Conservation (phyloP, 2,329 filamentous ascomycete genomes). For the Colletotrichum sp. region DNA sequence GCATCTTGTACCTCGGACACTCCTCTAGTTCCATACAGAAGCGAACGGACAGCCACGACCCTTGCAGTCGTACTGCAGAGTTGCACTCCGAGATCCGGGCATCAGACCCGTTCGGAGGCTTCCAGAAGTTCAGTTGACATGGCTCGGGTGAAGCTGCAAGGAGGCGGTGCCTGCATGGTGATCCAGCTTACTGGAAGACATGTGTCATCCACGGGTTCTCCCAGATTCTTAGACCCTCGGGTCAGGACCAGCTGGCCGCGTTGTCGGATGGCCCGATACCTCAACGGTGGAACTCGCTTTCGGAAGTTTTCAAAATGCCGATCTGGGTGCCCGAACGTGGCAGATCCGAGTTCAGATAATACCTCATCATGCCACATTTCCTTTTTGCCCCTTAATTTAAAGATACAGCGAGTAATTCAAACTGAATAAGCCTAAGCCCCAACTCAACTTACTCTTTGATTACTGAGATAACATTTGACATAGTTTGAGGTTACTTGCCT, state of each 20-base stretch:
- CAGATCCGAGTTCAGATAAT: background rate
- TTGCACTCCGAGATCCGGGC: background rate
- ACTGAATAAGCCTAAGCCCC: background rate
- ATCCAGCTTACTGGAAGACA: background rate
- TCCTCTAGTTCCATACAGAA: background rate
- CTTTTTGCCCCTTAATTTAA: background rate
- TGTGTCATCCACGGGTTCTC: background rate
- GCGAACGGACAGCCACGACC: background rate
- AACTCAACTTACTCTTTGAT: background rate
- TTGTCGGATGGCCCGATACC: background rate
- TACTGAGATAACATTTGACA: background rate
- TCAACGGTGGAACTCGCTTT: background rate
- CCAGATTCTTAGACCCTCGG: background rate
- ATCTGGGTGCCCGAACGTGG: background rate
- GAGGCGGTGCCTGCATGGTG: background rate
- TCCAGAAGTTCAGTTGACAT: background rate
- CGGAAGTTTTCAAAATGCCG: background rate
- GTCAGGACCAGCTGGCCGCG: fast-evolving
- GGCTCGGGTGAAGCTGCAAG: background rate
- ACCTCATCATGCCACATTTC: background rate
- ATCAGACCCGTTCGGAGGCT: background rate
- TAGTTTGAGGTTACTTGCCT: background rate
- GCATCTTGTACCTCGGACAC: background rate
- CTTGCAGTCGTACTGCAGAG: slow-evolving; percentile 4
- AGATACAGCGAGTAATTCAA: background rate